A percentile compares a stretch with the other conserved stretches of the same genome.
phyloP scores from a whole-genome alignment of 306 rosid genomes.

The Prunus davidiana region DNA sequence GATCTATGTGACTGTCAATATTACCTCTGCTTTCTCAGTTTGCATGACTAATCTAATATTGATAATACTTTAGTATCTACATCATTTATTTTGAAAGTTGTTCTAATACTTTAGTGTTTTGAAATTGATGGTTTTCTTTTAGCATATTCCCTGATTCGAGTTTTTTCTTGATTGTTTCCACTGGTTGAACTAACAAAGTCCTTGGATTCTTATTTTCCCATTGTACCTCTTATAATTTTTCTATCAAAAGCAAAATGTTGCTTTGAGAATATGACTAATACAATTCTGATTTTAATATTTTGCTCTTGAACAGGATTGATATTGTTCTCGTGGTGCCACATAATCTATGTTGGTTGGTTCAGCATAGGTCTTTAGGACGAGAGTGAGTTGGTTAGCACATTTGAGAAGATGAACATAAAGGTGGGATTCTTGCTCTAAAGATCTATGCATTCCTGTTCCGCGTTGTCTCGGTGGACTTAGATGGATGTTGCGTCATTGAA shows the following conservation, averaged over 20 bases:
- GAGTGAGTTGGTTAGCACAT: constrained; percentile 20
- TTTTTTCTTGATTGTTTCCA: background rate
- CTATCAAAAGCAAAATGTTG: background rate
- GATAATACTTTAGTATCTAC: background rate
- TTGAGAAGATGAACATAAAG: constrained; percentile 23
- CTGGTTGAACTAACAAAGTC: background rate
- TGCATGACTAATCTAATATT: background rate
- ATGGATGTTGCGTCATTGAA: constrained; percentile 56
- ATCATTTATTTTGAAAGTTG: background rate
- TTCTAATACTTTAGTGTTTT: background rate
- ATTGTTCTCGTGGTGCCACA: constrained; percentile 19
- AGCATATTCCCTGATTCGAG: background rate
- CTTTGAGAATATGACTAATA: background rate
- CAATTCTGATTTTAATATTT: constrained; percentile 3
- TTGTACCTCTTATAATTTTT: background rate
- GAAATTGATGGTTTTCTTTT: background rate
- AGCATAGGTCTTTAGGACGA: constrained; percentile 1
- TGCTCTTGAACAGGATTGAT: constrained; percentile 34
- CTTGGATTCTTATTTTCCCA: background rate
- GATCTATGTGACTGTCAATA: background rate
- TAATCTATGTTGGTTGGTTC: constrained; percentile 15
- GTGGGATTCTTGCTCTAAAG: constrained; percentile 14
- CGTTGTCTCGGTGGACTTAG: constrained; percentile 45
- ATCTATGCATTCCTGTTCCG: constrained; percentile 37
- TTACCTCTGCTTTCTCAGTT: background rate